Percentiles rank a stretch among this genome's conserved stretches.
These are phyloP conservation scores for Pyricularia grisea DNA, from an alignment of 2,329 filamentous ascomycete species.

Conservation along the genomic window DNA sequence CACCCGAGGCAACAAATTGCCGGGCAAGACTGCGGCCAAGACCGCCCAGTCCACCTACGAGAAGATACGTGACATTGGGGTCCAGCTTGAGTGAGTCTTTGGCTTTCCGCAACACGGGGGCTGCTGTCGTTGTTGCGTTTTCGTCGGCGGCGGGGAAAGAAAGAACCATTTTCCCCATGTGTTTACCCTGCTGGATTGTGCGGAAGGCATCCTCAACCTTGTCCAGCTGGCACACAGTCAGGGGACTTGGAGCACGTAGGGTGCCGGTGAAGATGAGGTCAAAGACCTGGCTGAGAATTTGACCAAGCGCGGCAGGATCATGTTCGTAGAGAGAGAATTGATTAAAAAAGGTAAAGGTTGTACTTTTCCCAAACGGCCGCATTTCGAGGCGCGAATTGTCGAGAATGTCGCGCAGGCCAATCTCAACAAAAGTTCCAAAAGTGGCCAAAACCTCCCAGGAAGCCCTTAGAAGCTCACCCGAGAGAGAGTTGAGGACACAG, in stretches of 20 bases:
- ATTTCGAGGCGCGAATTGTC: conserved; percentile 11
- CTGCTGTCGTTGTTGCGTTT: not conserved
- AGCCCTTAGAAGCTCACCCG: conserved; percentile 21
- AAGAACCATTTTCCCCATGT: conserved; percentile 26
- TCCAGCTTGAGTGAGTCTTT: too few relatives aligned
- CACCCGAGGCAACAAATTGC: too few relatives aligned
- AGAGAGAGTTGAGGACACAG: conserved; percentile 24
- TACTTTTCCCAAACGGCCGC: conserved; percentile 9
- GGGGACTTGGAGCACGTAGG: not conserved
- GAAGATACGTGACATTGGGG: too few relatives aligned
- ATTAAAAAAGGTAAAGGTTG: conserved; percentile 5
- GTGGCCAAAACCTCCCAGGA: conserved; percentile 23
- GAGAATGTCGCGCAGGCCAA: conserved; percentile 19
- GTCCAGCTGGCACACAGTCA: conserved; percentile 6
- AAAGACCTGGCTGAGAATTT: too few relatives aligned
- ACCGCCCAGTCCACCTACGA: too few relatives aligned
- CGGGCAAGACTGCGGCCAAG: too few relatives aligned
- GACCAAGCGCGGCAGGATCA: too few relatives aligned
- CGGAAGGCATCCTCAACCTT: conserved; percentile 20
- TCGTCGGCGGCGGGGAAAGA: not conserved
- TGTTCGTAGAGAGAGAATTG: not conserved
- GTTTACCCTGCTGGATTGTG: conserved; percentile 24
- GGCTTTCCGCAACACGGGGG: too few relatives aligned
- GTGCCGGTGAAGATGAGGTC: too few relatives aligned
- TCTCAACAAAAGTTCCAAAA: conserved; percentile 25